Base-by-base conservation (phyloP, 257 asterid species). In the Solanum piurae region DNA sequence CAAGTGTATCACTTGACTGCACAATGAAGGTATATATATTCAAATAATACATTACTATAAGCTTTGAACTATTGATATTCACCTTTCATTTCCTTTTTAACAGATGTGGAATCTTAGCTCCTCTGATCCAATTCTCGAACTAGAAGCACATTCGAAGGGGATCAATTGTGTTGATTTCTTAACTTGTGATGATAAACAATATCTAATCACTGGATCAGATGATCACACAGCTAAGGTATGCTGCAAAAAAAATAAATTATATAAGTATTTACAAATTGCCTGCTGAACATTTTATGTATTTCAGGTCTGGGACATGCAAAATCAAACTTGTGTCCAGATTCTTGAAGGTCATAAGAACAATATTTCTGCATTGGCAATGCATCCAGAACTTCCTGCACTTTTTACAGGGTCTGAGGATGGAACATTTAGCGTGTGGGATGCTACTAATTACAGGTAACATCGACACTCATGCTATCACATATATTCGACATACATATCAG, bases 21-120 rank as follows among this genome's bases (percentile, higher is more conserved):
- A 95, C 98, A 40, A 89, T 97, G 76, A 97, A 97, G 99, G 99
- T 97, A 90, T 2, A 9, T 97, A 89, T 2, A 9, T 37, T 23
- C 46, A 5, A 21, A 74, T 23, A 36, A 37, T 5, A 38, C 83
- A 76, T 74, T 11, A 11, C 49, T 29, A 31, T 75, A 20, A 77
- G 20, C 25, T 34, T 46, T 71, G 73, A 44, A 18, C 31, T 38
- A 21, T 36, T 74, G 75, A 12, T 38, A 7, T 21, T 42, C 16
- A 29, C 36, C 2, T 64, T 14, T 64, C 58, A 64, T 64, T 38
- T 37, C 18, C 55, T 37, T 85, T 64, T 92, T 89, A 66, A 80
- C 87, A 97, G 99, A 95, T 96, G 83, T 97, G 99, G 99, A 97
- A 97, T 89, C 99, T 97, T 90, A 98, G 98, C 85, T 96, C 99